Evolutionary conservation across 2,329 filamentous ascomycete species (phyloP).

Genomic region (Aspergillus luchuensis): DNA sequence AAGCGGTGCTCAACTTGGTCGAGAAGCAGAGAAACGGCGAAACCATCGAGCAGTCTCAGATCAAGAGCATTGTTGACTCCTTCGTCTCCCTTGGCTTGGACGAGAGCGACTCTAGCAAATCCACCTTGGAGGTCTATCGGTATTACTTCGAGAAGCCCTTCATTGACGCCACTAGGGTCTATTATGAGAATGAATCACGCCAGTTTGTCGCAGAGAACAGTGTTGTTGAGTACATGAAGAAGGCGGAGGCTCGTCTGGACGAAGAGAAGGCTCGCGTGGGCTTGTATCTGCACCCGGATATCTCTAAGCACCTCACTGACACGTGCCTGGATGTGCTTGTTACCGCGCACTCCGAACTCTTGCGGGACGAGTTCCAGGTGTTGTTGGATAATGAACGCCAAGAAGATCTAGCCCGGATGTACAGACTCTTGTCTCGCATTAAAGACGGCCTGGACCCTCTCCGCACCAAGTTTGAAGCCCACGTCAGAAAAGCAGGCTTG

Average conservation of each 20-base stretch:
- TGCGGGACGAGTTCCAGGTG: slow-evolving; percentile 93
- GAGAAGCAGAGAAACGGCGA: slow-evolving; percentile 97
- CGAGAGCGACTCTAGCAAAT: slow-evolving; percentile 88
- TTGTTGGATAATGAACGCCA: slow-evolving; percentile 92
- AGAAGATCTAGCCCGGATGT: slow-evolving; percentile 96
- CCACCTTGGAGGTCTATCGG: slow-evolving; percentile 92
- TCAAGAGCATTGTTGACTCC: slow-evolving; percentile 95
- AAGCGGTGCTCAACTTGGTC: slow-evolving; percentile 87
- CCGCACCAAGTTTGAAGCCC: slow-evolving; percentile 82
- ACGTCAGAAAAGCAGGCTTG: slow-evolving; percentile 87
- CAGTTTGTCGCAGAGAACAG: slow-evolving; percentile 95
- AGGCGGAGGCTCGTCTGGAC: slow-evolving; percentile 83
- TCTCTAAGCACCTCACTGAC: slow-evolving; percentile 79
- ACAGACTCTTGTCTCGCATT: slow-evolving; percentile 84
- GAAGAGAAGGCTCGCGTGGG: slow-evolving; percentile 94
- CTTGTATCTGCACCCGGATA: slow-evolving; percentile 89
- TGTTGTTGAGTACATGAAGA: slow-evolving; percentile 99
- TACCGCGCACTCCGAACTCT: slow-evolving; percentile 78
- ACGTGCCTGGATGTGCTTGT: slow-evolving; percentile 88
- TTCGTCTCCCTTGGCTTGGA: slow-evolving; percentile 95
- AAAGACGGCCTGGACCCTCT: slow-evolving; percentile 89
- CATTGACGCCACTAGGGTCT: slow-evolving; percentile 76
- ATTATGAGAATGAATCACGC: slow-evolving; percentile 90
- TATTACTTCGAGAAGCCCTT: slow-evolving; percentile 92
- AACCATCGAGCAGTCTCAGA: slow-evolving; percentile 95